phyloP scores from a whole-genome alignment of 1,284 basidiomycete species.

The Sanghuangporus sanghuang region DNA sequence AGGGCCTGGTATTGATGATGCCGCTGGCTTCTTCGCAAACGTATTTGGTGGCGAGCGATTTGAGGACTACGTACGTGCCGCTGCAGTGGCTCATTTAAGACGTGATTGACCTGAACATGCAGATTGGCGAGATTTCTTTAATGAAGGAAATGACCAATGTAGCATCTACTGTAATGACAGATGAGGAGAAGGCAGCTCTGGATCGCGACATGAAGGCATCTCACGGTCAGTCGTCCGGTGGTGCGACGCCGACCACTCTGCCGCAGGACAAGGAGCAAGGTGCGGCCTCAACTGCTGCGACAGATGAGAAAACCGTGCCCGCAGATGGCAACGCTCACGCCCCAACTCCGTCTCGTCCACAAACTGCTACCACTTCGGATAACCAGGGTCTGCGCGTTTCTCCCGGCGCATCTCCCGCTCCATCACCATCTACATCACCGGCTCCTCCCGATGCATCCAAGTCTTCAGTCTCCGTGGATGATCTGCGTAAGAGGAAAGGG shows the following conservation, averaged over 20 bases:
- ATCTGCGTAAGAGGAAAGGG: slow-evolving; percentile 36
- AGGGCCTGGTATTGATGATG: slow-evolving; percentile 74
- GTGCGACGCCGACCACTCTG: slow-evolving; percentile 2
- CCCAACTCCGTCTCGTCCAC: not conserved
- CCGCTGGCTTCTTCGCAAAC: slow-evolving; percentile 86
- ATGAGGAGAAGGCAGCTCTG: slow-evolving; percentile 88
- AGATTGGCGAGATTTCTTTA: slow-evolving; percentile 91
- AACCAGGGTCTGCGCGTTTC: slow-evolving; percentile 2
- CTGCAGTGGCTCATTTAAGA: not conserved
- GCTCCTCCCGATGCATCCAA: slow-evolving; percentile 24
- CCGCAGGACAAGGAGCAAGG: not conserved
- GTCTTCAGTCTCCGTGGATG: slow-evolving; percentile 23
- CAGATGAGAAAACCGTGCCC: not conserved
- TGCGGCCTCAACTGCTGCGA: not conserved
- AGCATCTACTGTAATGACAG: slow-evolving; percentile 79
- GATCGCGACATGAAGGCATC: slow-evolving; percentile 61
- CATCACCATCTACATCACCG: slow-evolving; percentile 25
- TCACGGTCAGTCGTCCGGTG: slow-evolving; percentile 3
- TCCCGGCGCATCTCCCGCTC: slow-evolving; percentile 20
- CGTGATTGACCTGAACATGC: slow-evolving; percentile 2
- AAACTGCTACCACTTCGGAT: slow-evolving; percentile 12
- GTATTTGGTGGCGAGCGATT: slow-evolving; percentile 90
- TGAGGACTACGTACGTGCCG: slow-evolving; percentile 69
- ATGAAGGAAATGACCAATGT: slow-evolving; percentile 87
- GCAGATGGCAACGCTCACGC: not conserved